Conservation (phyloP, 106 monocot species). For the Dendrobium catenatum region DNA sequence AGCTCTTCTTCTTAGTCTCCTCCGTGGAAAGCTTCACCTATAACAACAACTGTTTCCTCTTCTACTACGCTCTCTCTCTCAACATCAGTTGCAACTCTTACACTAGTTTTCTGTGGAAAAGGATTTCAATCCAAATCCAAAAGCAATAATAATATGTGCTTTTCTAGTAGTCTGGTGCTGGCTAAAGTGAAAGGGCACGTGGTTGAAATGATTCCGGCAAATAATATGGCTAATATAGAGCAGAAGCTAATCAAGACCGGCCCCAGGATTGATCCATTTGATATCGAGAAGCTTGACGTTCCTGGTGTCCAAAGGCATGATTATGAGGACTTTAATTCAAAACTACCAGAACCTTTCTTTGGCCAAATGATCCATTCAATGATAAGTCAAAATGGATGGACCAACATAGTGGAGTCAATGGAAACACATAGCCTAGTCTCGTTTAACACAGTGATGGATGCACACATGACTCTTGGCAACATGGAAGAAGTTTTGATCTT, state of each 20-base stretch:
- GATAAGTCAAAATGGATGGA: slow-evolving; percentile 31
- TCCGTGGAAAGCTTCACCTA: slow-evolving; percentile 49
- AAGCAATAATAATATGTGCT: no score
- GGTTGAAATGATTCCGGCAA: no score
- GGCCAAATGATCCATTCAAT: slow-evolving; percentile 43
- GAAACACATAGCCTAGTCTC: slow-evolving; percentile 31
- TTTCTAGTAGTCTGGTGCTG: no score
- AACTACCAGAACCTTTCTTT: slow-evolving; percentile 6
- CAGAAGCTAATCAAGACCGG: no score
- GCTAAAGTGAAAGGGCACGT: no score
- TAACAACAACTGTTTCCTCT: slow-evolving; percentile 9
- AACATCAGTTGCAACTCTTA: background rate
- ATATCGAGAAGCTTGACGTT: no score
- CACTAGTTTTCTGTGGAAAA: no score
- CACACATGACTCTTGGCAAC: slow-evolving; percentile 38
- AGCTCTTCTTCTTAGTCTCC: slow-evolving; percentile 26
- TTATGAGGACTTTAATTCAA: background rate
- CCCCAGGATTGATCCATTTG: no score
- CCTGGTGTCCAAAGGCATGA: no score
- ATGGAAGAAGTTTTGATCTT: slow-evolving; percentile 28
- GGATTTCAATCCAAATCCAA: no score
- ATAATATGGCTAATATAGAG: no score
- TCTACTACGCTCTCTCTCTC: background rate
- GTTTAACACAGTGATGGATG: slow-evolving; percentile 69
- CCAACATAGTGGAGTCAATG: slow-evolving; percentile 23